phyloP scores from a whole-genome alignment of 352 stramenopile species.

The Phytopythium chamaehyphon region DNA sequence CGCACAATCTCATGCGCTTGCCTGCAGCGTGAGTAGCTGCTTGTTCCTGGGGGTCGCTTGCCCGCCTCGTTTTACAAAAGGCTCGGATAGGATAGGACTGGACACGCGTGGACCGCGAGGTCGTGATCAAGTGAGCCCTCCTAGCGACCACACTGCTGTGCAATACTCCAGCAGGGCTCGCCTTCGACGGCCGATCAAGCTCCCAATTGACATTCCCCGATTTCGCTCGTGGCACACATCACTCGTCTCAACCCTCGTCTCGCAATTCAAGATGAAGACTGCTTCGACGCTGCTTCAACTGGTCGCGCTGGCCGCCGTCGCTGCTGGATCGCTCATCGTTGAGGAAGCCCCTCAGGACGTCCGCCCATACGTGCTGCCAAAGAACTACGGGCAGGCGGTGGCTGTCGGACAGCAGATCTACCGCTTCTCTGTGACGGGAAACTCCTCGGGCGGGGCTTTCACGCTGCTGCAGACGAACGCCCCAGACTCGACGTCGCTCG shows the following conservation, averaged over 20 bases:
- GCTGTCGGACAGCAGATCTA: constrained; percentile 40
- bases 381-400: constrained; percentile 32
- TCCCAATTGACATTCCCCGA: too few species aligned
- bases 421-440: constrained; percentile 48
- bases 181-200: too few species aligned
- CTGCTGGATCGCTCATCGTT: constrained; percentile 30
- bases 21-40: too few species aligned
- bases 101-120: too few species aligned
- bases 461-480: constrained; percentile 40
- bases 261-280: constrained; percentile 20
- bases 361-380: constrained; percentile 43
- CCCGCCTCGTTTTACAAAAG: too few species aligned
- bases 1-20: too few species aligned
- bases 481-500: constrained; percentile 38
- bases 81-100: too few species aligned
- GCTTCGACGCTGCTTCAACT: constrained; percentile 12
- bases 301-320: constrained; percentile 11
- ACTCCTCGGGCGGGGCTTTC: constrained; percentile 36
- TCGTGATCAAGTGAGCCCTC: not conserved
- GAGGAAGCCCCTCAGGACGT: constrained; percentile 34
- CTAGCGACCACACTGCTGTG: not conserved
- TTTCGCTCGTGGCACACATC: not conserved
- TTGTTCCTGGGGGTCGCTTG: too few species aligned
- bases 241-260: not conserved
- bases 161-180: too few species aligned